Evolutionary conservation across 2,329 filamentous ascomycete genomes (phyloP), one percentile per base, ranked within the genome.

Genomic region (Colletotrichum brevisporum): DNA sequence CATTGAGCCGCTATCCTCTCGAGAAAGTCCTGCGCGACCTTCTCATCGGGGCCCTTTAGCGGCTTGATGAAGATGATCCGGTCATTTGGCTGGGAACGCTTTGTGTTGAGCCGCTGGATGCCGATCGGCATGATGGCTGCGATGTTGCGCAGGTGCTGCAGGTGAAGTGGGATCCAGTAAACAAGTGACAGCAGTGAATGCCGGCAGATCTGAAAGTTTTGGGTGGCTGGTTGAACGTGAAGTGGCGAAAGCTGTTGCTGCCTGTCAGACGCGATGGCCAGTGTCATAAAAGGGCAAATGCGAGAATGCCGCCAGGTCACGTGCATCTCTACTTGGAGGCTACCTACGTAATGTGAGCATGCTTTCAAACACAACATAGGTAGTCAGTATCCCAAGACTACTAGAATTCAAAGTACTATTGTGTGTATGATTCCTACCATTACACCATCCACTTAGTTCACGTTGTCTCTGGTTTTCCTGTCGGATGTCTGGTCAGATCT

Each of bases 1-100:
- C 93, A 95, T 87, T 95, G 91, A 64, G 94, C 94, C 6, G 93
- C 92, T 71, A 95, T 92, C 31, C 91, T 87, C 74, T 93, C 90
- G 1, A 95, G 83, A 71, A 92, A 94, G 67, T 92, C 90, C 73
- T 91, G 89, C 0, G 92, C 89, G 8, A 86, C 83, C 2, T 83
- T 81, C 75, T 91, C 86, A 71, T 91, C 87, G 0, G 87, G 82
- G 0, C 92, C 91, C 15, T 89, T 85, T 0, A 95, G 83, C 1
- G 94, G 90, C 75, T 94, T 94, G 82, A 97, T 95, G 83, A 97
- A 97, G 77, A 93, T 89, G 73, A 97, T 93, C 69, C 90, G 88
- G 24, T 89, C 84, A 74, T 96, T 97, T 8, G 94, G 93, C 67
- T 92, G 91, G 62, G 91, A 89, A 53, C 85, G 88, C 75, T 88